Percentiles rank a stretch among this genome's conserved stretches.
phyloP scores from a whole-genome alignment of 495 filamentous ascomycete species.

The Copromyces sp. region DNA sequence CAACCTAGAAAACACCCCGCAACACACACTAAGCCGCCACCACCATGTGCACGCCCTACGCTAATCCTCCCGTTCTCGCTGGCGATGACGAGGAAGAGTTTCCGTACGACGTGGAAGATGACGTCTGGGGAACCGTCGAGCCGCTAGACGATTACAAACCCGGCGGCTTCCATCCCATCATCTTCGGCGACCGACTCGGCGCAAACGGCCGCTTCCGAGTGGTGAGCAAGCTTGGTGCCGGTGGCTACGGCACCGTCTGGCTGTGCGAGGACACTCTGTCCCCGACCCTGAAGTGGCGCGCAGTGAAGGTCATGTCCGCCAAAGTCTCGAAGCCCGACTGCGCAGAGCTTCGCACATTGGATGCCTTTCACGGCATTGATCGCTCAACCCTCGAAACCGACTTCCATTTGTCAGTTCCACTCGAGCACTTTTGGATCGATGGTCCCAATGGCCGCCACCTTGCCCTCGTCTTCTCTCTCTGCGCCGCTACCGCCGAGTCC shows the following conservation, averaged over 20 bases:
- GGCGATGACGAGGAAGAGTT: neutral
- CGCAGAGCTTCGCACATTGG: constrained; percentile 9
- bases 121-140: neutral
- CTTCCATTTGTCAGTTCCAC: constrained; percentile 7
- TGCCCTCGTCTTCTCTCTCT: constrained; percentile 17
- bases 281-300: constrained; percentile 10
- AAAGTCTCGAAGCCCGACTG: neutral
- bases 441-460: constrained; percentile 32
- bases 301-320: constrained; percentile 19
- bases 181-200: constrained; percentile 34
- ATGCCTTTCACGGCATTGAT: neutral
- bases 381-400: neutral
- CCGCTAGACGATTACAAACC: neutral
- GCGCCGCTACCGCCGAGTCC: neutral
- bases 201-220: constrained; percentile 31
- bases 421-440: constrained; percentile 26
- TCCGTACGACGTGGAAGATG: neutral
- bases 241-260: constrained; percentile 43
- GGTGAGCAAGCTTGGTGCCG: constrained; percentile 44
- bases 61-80: neutral
- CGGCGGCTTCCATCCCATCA: constrained; percentile 34
- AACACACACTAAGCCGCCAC: no score
- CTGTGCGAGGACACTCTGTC: constrained; percentile 35
- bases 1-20: neutral
- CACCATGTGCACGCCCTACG: neutral